A percentile compares a stretch with the other conserved stretches of the same genome.
phyloP scores from a whole-genome alignment of 208 protist species.

The Acanthamoeba culbertsoni region DNA sequence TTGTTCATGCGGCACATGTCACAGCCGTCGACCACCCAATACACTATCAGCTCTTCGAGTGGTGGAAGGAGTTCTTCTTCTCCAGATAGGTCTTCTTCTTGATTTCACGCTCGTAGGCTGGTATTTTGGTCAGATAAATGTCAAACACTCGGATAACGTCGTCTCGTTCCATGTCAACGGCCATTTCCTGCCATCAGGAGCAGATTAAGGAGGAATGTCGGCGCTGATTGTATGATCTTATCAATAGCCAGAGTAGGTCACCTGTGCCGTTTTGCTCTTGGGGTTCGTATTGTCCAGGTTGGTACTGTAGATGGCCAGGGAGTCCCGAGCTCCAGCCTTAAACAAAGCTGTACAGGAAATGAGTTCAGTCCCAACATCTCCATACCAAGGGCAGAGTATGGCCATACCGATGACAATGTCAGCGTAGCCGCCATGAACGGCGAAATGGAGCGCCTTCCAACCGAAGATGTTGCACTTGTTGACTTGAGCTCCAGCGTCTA shows the following conservation, averaged over 20 bases:
- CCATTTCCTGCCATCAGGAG: not conserved
- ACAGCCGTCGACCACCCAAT: too few species aligned
- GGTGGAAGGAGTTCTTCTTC: constrained; percentile 54
- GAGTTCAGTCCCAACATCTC: too few species aligned
- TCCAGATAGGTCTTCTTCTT: constrained; percentile 57
- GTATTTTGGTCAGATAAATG: constrained; percentile 52
- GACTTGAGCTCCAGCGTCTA: constrained; percentile 30
- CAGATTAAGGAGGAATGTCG: not conserved
- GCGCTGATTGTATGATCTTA: not conserved
- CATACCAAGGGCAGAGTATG: too few species aligned
- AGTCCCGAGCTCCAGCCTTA: constrained; percentile 17
- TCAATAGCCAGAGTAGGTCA: too few species aligned
- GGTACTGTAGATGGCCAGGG: constrained; percentile 56
- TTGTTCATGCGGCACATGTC: too few species aligned
- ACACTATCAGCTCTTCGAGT: constrained; percentile 4
- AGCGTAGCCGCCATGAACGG: constrained; percentile 30
- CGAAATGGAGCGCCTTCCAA: constrained; percentile 57
- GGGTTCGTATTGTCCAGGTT: constrained; percentile 50
- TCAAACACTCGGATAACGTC: constrained; percentile 33
- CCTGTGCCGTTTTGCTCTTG: constrained; percentile 59
- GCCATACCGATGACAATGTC: constrained; percentile 48
- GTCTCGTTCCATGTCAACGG: not conserved
- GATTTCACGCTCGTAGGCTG: constrained; percentile 4
- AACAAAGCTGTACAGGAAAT: not conserved
- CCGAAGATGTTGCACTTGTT: constrained; percentile 62